These are phyloP conservation scores for Pichia sp. DNA, from an alignment of 1,139 yeast species.

Conservation along the genomic window DNA sequence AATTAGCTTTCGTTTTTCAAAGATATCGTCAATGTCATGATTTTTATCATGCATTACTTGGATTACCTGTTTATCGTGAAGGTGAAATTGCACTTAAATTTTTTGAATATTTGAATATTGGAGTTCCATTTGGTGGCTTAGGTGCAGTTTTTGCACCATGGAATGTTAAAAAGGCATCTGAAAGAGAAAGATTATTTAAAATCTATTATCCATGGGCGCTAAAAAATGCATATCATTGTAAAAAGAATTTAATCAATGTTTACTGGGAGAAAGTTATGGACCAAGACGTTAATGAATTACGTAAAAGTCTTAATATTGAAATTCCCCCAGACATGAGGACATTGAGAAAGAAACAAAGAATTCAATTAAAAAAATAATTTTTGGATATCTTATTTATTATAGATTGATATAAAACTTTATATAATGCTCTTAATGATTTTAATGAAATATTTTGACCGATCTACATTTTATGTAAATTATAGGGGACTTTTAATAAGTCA, in stretches of 20 bases:
- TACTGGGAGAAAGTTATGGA: conserved; percentile 88
- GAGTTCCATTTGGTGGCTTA: conserved; percentile 92
- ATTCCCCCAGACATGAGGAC: conserved; percentile 71
- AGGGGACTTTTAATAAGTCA: too few species aligned
- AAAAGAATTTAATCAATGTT: conserved; percentile 68
- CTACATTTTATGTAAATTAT: too few species aligned
- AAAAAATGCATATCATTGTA: conserved; percentile 62
- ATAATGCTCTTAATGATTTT: background rate
- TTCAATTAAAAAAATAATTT: background rate
- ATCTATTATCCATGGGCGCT: conserved; percentile 90
- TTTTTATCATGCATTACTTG: conserved; percentile 88
- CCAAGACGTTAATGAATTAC: conserved; percentile 63
- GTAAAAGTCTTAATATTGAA: conserved; percentile 66
- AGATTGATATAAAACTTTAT: background rate
- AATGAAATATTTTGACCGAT: background rate
- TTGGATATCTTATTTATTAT: background rate
- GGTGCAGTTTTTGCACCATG: conserved; percentile 87
- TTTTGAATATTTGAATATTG: conserved; percentile 86
- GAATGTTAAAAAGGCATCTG: conserved; percentile 33
- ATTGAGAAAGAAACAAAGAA: conserved; percentile 39
- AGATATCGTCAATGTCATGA: conserved; percentile 96
- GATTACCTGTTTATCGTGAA: conserved; percentile 84
- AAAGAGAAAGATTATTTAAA: conserved; percentile 45
- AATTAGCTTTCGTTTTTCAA: conserved; percentile 84
- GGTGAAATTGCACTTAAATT: conserved; percentile 94